Conservation (phyloP, 805 yeast genomes). For the Barnettozyma populi region DNA sequence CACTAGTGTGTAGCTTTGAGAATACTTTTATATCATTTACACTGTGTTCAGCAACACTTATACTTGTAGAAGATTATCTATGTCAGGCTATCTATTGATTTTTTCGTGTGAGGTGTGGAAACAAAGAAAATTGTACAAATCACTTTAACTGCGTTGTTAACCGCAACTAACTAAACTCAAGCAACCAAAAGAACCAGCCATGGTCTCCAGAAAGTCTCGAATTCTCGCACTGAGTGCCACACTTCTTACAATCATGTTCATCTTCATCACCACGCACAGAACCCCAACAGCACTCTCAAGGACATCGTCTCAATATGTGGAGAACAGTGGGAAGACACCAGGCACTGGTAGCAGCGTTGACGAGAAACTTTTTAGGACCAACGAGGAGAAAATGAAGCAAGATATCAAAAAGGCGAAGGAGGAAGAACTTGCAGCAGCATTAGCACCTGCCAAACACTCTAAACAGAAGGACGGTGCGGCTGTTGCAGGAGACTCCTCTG, state of each 20-base stretch:
- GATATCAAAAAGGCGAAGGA: constrained; percentile 14
- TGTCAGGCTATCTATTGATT: no score
- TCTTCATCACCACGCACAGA: constrained; percentile 29
- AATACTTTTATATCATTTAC: background rate
- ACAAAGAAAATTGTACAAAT: no score
- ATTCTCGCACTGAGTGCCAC: constrained; percentile 38
- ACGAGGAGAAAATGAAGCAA: constrained; percentile 28
- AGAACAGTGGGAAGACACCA: constrained; percentile 13
- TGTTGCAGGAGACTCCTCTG: background rate
- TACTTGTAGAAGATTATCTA: no score
- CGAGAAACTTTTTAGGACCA: constrained; percentile 35
- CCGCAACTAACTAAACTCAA: background rate
- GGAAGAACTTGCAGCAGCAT: background rate
- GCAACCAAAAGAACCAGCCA: background rate
- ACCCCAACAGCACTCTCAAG: constrained; percentile 2
- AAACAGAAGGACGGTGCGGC: background rate
- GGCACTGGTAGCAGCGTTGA: constrained; percentile 30
- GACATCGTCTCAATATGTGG: constrained; percentile 5
- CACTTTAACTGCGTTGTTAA: background rate
- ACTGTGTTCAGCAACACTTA: no score
- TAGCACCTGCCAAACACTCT: background rate
- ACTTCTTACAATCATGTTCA: constrained; percentile 32
- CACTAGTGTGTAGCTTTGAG: background rate
- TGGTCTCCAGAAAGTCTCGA: constrained; percentile 33
- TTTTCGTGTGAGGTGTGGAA: no score